Evolutionary conservation across 2,329 filamentous ascomycete genomes (phyloP).

Genomic region (Fusarium dlaminii): DNA sequence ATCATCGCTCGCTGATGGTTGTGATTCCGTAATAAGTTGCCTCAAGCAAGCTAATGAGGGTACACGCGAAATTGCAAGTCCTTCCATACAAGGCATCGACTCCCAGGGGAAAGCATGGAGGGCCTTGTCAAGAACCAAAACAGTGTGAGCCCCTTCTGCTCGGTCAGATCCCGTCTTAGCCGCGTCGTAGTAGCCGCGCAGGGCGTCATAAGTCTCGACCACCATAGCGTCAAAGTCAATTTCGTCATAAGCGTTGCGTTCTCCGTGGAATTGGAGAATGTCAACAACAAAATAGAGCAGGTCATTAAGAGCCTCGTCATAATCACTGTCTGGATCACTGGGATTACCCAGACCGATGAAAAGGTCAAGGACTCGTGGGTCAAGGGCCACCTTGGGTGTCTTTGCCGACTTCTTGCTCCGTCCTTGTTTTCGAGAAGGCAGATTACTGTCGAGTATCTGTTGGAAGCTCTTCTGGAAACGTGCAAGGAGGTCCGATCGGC

Average conservation of each 20-base stretch:
- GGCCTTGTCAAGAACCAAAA: constrained; percentile 90
- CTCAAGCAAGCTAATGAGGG: constrained; percentile 86
- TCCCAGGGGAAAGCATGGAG: constrained; percentile 97
- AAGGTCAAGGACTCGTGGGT: constrained; percentile 78
- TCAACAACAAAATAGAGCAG: constrained; percentile 96
- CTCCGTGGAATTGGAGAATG: constrained; percentile 94
- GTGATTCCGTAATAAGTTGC: constrained; percentile 72
- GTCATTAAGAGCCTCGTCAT: constrained; percentile 91
- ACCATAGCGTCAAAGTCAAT: constrained; percentile 95
- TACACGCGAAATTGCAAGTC: constrained; percentile 83
- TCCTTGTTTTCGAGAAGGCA: constrained; percentile 81
- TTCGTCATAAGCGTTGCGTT: constrained; percentile 96
- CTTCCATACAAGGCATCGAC: constrained; percentile 85
- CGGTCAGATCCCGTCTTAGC: constrained; percentile 52
- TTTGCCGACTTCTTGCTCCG: constrained; percentile 63
- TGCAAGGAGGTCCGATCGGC: constrained; percentile 70
- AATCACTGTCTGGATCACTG: constrained; percentile 71
- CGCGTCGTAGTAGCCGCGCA: constrained; percentile 77
- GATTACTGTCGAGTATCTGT: constrained; percentile 80
- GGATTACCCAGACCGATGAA: constrained; percentile 87
- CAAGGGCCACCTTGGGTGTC: constrained; percentile 58
- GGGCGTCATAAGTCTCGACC: constrained; percentile 84
- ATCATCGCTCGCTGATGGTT: constrained; percentile 23
- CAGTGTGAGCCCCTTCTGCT: constrained; percentile 71
- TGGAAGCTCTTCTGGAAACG: constrained; percentile 83